A percentile compares a stretch with the other conserved stretches of the same genome.
These are phyloP conservation scores for Nakazawaea anatomiae DNA, from an alignment of 805 yeast species.

Conservation along the genomic window DNA sequence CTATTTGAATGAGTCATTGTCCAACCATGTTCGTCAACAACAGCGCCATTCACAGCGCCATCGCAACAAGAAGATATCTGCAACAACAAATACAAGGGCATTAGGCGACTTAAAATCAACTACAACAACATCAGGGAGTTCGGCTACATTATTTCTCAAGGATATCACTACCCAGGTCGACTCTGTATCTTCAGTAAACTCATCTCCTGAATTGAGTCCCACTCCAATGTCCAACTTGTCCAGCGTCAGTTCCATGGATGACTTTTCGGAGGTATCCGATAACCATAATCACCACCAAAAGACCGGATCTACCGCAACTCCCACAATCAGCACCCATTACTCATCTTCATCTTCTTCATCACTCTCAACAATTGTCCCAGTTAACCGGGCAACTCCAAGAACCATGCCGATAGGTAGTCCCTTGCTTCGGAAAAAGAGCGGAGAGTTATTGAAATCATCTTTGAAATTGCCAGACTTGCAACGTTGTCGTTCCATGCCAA, in stretches of 20 bases:
- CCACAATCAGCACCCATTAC: neutral
- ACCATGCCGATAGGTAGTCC: constrained; percentile 14
- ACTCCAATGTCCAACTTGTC: constrained; percentile 7
- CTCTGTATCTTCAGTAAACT: constrained; percentile 1
- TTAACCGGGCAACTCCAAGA: constrained; percentile 2
- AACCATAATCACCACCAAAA: too few relatives aligned
- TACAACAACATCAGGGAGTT: neutral
- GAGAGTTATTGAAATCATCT: constrained; percentile 78
- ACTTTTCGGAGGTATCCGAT: neutral
- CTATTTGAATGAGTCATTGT: constrained; percentile 4
- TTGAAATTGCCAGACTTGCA: constrained; percentile 43
- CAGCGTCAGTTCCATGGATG: constrained; percentile 10
- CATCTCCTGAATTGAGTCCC: constrained; percentile 8
- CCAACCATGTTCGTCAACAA: constrained; percentile 5
- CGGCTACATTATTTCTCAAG: neutral
- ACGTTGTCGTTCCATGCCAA: constrained; percentile 45
- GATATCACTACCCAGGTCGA: neutral
- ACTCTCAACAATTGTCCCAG: constrained; percentile 9
- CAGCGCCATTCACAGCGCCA: constrained; percentile 8
- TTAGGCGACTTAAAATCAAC: neutral
- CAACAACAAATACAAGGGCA: neutral
- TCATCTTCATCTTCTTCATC: constrained; percentile 9
- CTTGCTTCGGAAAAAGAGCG: constrained; percentile 76
- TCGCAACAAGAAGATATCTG: neutral
- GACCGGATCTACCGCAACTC: too few relatives aligned